These are phyloP conservation scores for Chlorophyllum brunneum DNA, from an alignment of 768 basidiomycete genomes.

Conservation along the genomic window DNA sequence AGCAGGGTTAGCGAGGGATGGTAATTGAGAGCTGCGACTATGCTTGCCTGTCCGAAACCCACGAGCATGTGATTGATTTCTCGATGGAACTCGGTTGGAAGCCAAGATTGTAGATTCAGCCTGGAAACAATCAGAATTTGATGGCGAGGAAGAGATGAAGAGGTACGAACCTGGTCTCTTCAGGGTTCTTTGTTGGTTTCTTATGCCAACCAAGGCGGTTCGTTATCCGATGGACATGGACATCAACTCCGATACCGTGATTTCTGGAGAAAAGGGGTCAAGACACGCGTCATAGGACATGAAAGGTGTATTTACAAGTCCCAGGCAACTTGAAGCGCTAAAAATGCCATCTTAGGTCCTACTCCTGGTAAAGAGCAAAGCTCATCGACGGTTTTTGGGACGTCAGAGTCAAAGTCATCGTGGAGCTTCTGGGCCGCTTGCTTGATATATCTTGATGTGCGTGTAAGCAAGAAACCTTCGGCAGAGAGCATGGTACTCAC, in stretches of 20 bases:
- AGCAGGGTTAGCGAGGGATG: not conserved
- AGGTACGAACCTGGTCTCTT: conserved; percentile 69
- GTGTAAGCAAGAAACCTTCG: not conserved
- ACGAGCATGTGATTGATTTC: conserved; percentile 82
- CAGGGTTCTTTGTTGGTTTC: conserved; percentile 77
- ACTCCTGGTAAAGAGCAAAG: conserved; percentile 87
- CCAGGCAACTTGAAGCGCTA: conserved; percentile 83
- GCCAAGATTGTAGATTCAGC: conserved; percentile 79
- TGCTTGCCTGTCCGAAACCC: conserved; percentile 76
- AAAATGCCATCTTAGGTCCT: conserved; percentile 95
- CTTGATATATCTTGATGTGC: conserved; percentile 60
- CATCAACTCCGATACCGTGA: conserved; percentile 91
- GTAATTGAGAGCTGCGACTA: not conserved
- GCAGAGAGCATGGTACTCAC: conserved; percentile 35
- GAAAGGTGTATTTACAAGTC: conserved; percentile 49
- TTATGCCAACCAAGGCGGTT: conserved; percentile 93
- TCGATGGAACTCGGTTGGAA: conserved; percentile 65
- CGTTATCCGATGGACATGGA: conserved; percentile 94
- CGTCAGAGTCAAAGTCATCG: conserved; percentile 76
- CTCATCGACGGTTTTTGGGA: conserved; percentile 86
- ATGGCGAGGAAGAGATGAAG: not conserved
- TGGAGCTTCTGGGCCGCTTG: conserved; percentile 64
- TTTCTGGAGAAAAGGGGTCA: conserved; percentile 44
- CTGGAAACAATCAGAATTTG: conserved; percentile 27
- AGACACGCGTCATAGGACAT: not conserved